phyloP scores from a whole-genome alignment of 2,329 filamentous ascomycete genomes.

The Diplodia intermedia region DNA sequence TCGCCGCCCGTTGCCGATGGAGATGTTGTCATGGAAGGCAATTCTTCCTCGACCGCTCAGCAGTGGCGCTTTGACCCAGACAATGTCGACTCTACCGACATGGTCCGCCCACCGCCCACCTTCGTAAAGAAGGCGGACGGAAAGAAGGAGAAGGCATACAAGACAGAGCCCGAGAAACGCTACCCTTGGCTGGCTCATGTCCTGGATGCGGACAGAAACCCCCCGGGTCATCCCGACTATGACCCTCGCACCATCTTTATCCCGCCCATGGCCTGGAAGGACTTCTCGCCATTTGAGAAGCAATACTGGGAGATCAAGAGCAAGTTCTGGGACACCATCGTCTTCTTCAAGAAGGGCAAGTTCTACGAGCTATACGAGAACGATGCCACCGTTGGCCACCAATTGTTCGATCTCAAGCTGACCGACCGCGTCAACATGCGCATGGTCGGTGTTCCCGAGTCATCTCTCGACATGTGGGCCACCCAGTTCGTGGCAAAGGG shows the following conservation, averaged over 20 bases:
- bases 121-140: conserved; percentile 44
- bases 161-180: conserved; percentile 81
- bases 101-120: conserved; percentile 45
- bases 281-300: conserved; percentile 93
- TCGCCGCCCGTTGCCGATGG: conserved; percentile 59
- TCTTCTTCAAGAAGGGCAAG: conserved; percentile 99
- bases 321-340: conserved; percentile 95
- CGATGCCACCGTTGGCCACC: conserved; percentile 93
- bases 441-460: conserved; percentile 97
- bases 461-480: conserved; percentile 94
- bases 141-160: conserved; percentile 70
- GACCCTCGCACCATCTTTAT: conserved; percentile 92
- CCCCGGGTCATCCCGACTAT: conserved; percentile 81
- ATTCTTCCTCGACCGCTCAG: conserved; percentile 72
- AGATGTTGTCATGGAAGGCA: conserved; percentile 58
- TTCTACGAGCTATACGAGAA: conserved; percentile 99
- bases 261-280: conserved; percentile 76
- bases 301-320: conserved; percentile 99
- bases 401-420: conserved; percentile 95
- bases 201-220: conserved; percentile 81
- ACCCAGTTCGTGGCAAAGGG: conserved; percentile 99
- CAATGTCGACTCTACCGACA: conserved; percentile 60
- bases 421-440: conserved; percentile 99
- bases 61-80: conserved; percentile 81
- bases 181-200: conserved; percentile 91